phyloP scores from a whole-genome alignment of 2,329 filamentous ascomycete species.

The Fusarium sp. region DNA sequence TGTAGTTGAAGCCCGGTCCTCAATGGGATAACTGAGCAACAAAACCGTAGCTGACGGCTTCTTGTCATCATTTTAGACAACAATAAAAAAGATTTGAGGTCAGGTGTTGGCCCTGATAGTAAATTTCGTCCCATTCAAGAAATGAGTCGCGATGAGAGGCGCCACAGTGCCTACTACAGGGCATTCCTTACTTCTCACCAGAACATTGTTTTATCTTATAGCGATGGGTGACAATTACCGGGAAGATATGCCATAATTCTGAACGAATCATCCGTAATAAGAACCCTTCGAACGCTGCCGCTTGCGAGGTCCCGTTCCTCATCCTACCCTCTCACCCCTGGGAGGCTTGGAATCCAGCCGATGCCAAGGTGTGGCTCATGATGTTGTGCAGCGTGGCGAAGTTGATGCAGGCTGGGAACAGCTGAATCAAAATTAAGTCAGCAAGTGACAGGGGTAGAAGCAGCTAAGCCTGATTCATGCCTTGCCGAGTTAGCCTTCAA shows the following conservation, averaged over 20 bases:
- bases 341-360: not conserved
- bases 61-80: no score
- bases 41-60: no score
- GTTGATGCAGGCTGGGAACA: not conserved
- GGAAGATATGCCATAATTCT: not conserved
- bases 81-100: not conserved
- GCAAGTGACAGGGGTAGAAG: not conserved
- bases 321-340: not conserved
- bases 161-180: not conserved
- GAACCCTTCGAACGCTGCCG: not conserved
- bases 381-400: not conserved
- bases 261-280: not conserved
- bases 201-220: not conserved
- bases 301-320: not conserved
- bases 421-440: not conserved
- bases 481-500: not conserved
- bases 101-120: not conserved
- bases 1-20: no score
- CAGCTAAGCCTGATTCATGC: not conserved
- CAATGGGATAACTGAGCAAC: no score
- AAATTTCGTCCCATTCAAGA: not conserved
- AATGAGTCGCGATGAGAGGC: not conserved
- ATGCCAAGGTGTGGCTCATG: not conserved
- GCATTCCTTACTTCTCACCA: not conserved
- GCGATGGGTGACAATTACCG: not conserved